A percentile compares a stretch with the other conserved stretches of the same genome.
These are phyloP conservation scores for Lomentospora prolificans DNA, from an alignment of 2,329 filamentous ascomycete species.

Conservation along the genomic window DNA sequence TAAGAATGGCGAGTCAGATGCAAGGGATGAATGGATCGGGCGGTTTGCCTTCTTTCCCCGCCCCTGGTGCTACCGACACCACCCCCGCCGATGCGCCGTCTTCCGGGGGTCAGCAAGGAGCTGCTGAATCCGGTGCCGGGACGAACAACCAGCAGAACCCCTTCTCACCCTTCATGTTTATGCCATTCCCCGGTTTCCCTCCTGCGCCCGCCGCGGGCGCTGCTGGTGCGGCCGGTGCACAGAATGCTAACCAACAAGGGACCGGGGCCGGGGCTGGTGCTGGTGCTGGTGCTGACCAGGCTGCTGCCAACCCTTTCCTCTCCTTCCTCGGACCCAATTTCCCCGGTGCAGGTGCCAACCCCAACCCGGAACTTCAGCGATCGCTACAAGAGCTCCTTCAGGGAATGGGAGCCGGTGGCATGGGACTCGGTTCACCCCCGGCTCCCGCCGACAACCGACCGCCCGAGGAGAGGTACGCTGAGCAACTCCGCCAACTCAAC, in stretches of 20 bases:
- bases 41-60: slow-evolving; percentile 60
- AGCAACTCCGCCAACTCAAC: slow-evolving; percentile 85
- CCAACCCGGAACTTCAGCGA: slow-evolving; percentile 9
- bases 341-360: neutral
- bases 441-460: slow-evolving; percentile 69
- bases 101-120: slow-evolving; percentile 14
- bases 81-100: slow-evolving; percentile 47
- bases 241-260: neutral
- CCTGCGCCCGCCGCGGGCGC: slow-evolving; percentile 9
- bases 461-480: slow-evolving; percentile 86
- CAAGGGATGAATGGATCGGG: slow-evolving; percentile 51
- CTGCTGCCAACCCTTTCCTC: slow-evolving; percentile 4
- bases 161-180: neutral
- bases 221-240: slow-evolving; percentile 14
- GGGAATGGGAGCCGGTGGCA: slow-evolving; percentile 3
- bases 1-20: slow-evolving; percentile 76
- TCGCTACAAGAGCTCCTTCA: slow-evolving; percentile 4
- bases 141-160: slow-evolving; percentile 2
- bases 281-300: slow-evolving; percentile 2
- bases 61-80: slow-evolving; percentile 83
- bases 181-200: slow-evolving; percentile 6
- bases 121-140: slow-evolving; percentile 15
- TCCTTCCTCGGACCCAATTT: slow-evolving; percentile 4
- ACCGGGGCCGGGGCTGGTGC: slow-evolving; percentile 1
- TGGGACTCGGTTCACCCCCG: slow-evolving; percentile 10